Evolutionary conservation across 2,329 filamentous ascomycete species (phyloP), one percentile per base, ranked within the genome.

Genomic region (Microdochium nivale): DNA sequence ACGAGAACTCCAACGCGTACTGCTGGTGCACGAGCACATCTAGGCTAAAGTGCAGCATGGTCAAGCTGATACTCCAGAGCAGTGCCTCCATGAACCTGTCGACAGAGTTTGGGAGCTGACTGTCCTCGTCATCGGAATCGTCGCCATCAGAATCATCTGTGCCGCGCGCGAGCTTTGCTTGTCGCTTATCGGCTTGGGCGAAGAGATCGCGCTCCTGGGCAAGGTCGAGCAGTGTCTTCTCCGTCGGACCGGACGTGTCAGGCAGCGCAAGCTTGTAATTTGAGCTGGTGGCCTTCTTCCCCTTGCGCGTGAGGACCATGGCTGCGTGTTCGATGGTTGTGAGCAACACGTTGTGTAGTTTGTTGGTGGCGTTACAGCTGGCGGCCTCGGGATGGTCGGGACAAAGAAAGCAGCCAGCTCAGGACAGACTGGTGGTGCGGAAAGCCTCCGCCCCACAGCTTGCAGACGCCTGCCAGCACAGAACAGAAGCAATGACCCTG

Each of bases 11-110:
- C 55, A 83, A 75, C n/a, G 82, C 80, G 61, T 89, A 94, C 67
- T 94, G 88, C 59, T 85, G 78, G 65, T 90, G 86, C 23, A 90
- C 87, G 11, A 94, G 73, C 35, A 90, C 83, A 62, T 92, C 88
- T 50, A 94, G 76, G 0, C 86, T 89, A 58, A 90, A 84, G 64
- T 92, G 87, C 49, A 91, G 68, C 74, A 84, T 87, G 13, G 80
- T 74, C 59, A 94, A 68, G 55, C 81, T 83, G 11, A 80, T 68
- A 7, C 73, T 76, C 78, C 79, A 86, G 24, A 86, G 68, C 2
- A 78, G 32, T 0, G 79, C 69, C 35, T 86, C 81, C 54, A 82
- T 66, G 48, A 80, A 59, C 27, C 77, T 72, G 52, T 82, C 79
- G 8, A 71, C 71, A 0, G 65, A 61, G 16, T 77, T 72, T 0